Evolutionary conservation across 345 rosid genomes (phyloP), one percentile per base, ranked within the genome.

Genomic region (Salix suchowensis): DNA sequence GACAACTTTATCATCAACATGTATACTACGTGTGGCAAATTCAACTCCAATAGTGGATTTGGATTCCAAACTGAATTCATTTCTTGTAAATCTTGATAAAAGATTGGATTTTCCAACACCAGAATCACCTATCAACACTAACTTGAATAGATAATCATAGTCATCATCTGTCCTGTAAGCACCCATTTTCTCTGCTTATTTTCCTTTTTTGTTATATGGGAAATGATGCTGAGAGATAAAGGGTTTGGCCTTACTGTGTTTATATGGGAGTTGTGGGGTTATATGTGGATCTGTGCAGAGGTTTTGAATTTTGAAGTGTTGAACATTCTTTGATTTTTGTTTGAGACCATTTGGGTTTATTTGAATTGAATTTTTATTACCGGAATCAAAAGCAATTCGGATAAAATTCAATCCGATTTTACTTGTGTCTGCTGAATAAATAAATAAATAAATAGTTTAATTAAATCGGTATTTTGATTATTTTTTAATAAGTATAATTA

Each of bases 91-190:
- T 74, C 82, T 79, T 7, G 78, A 79, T n/a, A 79, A 61, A 2
- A 79, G 78, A 68, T 79, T 79, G 39, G 82, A 79, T 79, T 79
- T 79, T 4, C 82, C 82, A 52, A 79, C 82, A 19, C 82, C 82
- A 50, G 78, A 79, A 48, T 79, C 82, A 18, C 82, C 82, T 14
- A 79, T 79, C 52, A 79, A 37, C 34, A 79, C 78, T 11, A 79
- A 74, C 60, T 79, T 79, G 34, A 74, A 79, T 62, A 74, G 70
- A 70, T 79, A 79, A 37, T 79, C 82, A 68, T 74, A 79, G 64
- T 79, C 82, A 64, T 79, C 78, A 10, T 79, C 82, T 1, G 77
- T 78, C 40, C 78, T 79, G 71, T 79, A 79, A 42, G 74, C 82
- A 68, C 77, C 77, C 77, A 74, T 74, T 61, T 50, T 15, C 55